Evolutionary conservation across 1,139 yeast species (phyloP), one percentile per base, ranked within the genome.

Genomic region (Protomyces macrosporus): DNA sequence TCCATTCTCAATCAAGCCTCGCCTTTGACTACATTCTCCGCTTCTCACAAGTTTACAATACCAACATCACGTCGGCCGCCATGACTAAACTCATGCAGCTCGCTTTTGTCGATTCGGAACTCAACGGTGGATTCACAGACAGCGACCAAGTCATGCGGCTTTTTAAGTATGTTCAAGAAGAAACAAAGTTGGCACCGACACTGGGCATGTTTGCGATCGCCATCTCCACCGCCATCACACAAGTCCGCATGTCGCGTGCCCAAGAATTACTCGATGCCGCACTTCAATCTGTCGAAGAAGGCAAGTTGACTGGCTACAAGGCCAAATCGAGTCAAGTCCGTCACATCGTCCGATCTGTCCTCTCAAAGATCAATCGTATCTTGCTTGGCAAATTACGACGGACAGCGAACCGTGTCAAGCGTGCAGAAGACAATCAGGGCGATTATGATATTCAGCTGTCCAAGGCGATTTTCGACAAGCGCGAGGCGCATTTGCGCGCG

Each of bases 41-140:
- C n/a, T 23, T 58, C 9, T 39, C 56, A 2, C 30, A 36, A n/a
- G 45, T 52, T 16, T 52, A 58, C 53, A 42, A 52, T 5, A 32
- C 53, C 12, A 34, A 14, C 3, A 51, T 58, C 35, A 30, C 62
- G 10, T 40, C 56, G 14, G n/a, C 32, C n/a, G 62, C 52, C 16
- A 32, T 48, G 52, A 32, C 56, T 10, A 50, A 58, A 12, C 36
- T 58, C 16, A 58, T 58, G 62, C 53, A 58, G 30, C 45, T 55
- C 42, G 42, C 62, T 1, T 4, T 45, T 5, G 53, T 34, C 7
- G 56, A 58, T 12, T 51, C 62, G 2, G 52, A 39, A 16, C 30
- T 9, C 6, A 14, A 32, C 16, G 36, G 45, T 7, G 62, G 62
- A 3, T 58, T 52, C 23, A 52, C 62, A 7, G 42, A 55, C 10